Percentiles rank a stretch among this genome's conserved stretches.
Conservation (phyloP, 371 early-diverging fungal genomes). For the Zychaea mexicana region DNA sequence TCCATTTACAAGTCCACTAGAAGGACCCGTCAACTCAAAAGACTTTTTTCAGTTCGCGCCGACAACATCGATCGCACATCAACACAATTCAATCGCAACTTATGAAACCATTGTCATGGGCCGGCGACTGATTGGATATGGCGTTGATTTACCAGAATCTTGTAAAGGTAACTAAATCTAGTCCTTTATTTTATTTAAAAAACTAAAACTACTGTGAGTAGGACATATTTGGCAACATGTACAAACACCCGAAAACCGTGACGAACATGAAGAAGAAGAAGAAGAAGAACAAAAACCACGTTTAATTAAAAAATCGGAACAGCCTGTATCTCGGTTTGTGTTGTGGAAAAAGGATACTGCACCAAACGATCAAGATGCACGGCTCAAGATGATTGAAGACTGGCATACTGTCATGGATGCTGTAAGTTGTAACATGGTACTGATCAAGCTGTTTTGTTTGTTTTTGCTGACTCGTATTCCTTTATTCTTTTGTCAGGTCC, state of each 20-base stretch:
- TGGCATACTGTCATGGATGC: constrained; percentile 18
- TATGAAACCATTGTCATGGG: constrained; percentile 13
- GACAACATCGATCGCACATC: background rate
- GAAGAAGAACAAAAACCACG: background rate
- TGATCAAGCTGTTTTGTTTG: too few relatives aligned
- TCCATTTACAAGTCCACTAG: constrained; percentile 11
- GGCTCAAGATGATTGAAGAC: constrained; percentile 9
- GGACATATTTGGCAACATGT: constrained; percentile 10
- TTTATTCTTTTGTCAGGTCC: constrained; percentile 3
- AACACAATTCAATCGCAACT: background rate
- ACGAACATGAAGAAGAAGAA: background rate
- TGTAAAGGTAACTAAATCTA: constrained; percentile 10
- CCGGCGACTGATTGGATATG: constrained; percentile 10
- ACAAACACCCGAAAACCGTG: background rate
- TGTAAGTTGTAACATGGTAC: constrained; percentile 4
- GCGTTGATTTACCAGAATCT: background rate
- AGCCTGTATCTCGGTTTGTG: background rate
- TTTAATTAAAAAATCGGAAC: background rate
- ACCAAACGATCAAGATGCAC: constrained; percentile 16
- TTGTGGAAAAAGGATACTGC: constrained; percentile 24
- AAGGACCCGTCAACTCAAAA: constrained; percentile 15
- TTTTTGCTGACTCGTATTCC: background rate
- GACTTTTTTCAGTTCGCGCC: constrained; percentile 6
- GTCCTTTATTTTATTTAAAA: background rate
- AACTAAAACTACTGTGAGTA: background rate